Evolutionary conservation across 177 flowering plant genomes (phyloP).

Genomic region (Vitis hybrid): DNA sequence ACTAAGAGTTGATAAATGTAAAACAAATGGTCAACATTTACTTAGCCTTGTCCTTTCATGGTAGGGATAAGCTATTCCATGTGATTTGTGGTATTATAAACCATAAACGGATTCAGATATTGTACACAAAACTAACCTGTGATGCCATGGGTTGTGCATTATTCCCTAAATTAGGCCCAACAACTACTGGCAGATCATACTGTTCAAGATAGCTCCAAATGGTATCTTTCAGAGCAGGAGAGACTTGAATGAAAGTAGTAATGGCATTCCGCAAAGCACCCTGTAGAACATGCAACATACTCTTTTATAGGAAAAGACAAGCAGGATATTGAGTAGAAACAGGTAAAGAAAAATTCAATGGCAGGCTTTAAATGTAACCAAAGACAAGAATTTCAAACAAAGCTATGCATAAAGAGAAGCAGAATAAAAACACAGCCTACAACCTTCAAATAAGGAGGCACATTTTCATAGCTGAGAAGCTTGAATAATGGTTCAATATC

Average conservation of each 20-base stretch:
- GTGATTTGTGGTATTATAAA: too few relatives aligned
- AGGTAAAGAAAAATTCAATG: neutral
- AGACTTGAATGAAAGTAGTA: conserved; percentile 63
- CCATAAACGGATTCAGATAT: neutral
- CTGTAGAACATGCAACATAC: conserved; percentile 33
- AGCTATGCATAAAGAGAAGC: conserved; percentile 1
- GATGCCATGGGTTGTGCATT: conserved; percentile 42
- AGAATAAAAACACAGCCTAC: conserved; percentile 4
- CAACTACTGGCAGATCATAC: conserved; percentile 96
- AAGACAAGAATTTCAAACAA: neutral
- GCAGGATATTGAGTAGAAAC: neutral
- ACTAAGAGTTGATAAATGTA: too few relatives aligned
- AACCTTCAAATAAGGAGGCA: conserved; percentile 97
- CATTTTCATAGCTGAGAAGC: conserved; percentile 94
- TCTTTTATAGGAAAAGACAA: too few relatives aligned
- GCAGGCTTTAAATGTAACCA: neutral
- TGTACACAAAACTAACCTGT: conserved; percentile 45
- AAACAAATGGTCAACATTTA: too few relatives aligned
- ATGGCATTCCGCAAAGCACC: conserved; percentile 91
- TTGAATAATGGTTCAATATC: conserved; percentile 97
- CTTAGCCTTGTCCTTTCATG: too few relatives aligned
- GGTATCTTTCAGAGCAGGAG: conserved; percentile 70
- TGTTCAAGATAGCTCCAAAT: conserved; percentile 95
- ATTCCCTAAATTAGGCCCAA: conserved; percentile 56
- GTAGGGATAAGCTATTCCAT: too few relatives aligned